phyloP scores from a whole-genome alignment of 352 stramenopile species.

The Peronospora farinosa region DNA sequence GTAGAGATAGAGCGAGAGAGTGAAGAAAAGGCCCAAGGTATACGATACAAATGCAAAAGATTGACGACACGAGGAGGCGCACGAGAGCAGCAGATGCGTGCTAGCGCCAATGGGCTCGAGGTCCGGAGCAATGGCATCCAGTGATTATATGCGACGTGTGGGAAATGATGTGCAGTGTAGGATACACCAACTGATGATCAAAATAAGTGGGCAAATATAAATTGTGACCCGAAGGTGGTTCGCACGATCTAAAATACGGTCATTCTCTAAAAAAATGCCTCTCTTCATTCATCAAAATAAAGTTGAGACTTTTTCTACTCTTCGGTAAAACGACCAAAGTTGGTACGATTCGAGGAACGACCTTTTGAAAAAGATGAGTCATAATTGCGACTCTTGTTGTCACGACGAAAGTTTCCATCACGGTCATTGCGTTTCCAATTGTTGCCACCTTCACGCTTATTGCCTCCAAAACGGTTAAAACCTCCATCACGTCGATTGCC shows the following conservation, averaged over 20 bases:
- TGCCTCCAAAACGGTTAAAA: conserved; percentile 21
- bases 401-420: conserved; percentile 15
- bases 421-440: conserved; percentile 25
- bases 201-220: conserved; percentile 15
- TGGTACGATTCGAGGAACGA: conserved; percentile 22
- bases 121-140: conserved; percentile 10
- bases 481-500: conserved; percentile 17
- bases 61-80: background rate
- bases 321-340: conserved; percentile 30
- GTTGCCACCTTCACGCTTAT: conserved; percentile 23
- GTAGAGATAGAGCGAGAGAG: conserved; percentile 10
- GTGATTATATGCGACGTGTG: conserved; percentile 7
- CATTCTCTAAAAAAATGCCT: conserved; percentile 13
- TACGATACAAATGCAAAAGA: background rate
- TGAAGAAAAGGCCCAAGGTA: background rate
- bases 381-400: conserved; percentile 25
- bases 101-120: background rate
- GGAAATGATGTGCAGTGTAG: background rate
- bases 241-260: conserved; percentile 35
- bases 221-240: conserved; percentile 11
- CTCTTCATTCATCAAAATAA: background rate
- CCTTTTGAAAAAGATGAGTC: conserved; percentile 54
- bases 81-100: conserved; percentile 1
- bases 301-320: conserved; percentile 13
- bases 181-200: conserved; percentile 1